A percentile compares a stretch with the other conserved stretches of the same genome.
Evolutionary conservation across 805 yeast genomes (phyloP).

Genomic region (Blastobotrys mokoenaii): DNA sequence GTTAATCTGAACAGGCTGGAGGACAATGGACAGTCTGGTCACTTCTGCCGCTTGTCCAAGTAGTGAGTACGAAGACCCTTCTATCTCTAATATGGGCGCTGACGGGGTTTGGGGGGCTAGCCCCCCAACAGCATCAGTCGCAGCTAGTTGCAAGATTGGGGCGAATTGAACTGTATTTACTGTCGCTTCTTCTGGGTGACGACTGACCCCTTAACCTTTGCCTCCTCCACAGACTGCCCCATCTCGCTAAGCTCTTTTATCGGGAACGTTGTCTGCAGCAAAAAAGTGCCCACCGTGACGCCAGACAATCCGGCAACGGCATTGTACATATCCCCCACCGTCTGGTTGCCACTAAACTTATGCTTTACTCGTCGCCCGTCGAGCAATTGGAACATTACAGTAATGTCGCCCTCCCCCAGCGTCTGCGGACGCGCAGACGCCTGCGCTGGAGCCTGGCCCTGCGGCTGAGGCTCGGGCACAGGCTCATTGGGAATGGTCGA

Average conservation of each 20-base stretch:
- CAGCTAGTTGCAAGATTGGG: too few species aligned
- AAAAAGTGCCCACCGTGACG: slow-evolving; percentile 32
- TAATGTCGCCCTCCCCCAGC: background rate
- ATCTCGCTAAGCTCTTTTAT: slow-evolving; percentile 58
- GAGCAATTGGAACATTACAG: background rate
- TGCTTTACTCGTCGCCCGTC: background rate
- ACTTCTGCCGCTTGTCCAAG: too few species aligned
- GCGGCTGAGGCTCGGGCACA: slow-evolving; percentile 13
- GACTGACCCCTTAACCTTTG: slow-evolving; percentile 75
- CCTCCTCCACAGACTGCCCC: slow-evolving; percentile 53
- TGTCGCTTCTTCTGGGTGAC: slow-evolving; percentile 58
- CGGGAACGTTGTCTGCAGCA: slow-evolving; percentile 76
- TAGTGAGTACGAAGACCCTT: too few species aligned
- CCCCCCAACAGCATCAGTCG: too few species aligned
- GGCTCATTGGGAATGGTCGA: slow-evolving; percentile 76
- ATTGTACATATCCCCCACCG: background rate
- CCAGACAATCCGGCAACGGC: background rate
- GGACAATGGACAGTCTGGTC: too few species aligned
- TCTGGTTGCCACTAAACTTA: background rate
- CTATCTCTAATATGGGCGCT: too few species aligned
- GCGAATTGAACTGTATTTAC: too few species aligned
- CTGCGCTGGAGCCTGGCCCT: slow-evolving; percentile 11
- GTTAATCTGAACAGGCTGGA: too few species aligned
- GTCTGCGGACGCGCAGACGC: background rate
- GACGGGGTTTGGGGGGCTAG: too few species aligned